phyloP scores from a whole-genome alignment of 768 basidiomycete genomes.

The Mycena haematopus region DNA sequence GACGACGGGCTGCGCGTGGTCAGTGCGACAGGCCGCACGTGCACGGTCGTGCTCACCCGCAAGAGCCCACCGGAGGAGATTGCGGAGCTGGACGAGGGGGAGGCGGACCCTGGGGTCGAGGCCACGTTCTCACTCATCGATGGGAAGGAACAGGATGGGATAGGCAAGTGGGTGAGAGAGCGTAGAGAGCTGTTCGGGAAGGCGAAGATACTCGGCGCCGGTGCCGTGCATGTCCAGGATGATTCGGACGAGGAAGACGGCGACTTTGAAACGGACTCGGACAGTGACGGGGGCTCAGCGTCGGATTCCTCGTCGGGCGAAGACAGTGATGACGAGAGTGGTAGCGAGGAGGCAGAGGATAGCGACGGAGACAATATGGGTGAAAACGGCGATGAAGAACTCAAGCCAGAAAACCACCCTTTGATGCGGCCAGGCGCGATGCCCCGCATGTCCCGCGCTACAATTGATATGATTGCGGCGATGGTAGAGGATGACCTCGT shows the following conservation, averaged over 20 bases:
- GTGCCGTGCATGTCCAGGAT: conserved; percentile 43
- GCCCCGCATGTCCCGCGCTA: conserved; percentile 71
- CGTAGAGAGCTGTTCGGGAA: conserved; percentile 65
- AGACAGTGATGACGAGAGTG: conserved; percentile 32
- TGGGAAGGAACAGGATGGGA: conserved; percentile 67
- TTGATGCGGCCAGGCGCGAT: conserved; percentile 70
- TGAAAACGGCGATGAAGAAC: conserved; percentile 48
- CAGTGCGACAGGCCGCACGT: conserved; percentile 71
- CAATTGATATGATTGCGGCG: conserved; percentile 67
- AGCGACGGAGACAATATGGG: conserved; percentile 41
- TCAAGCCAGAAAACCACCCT: conserved; percentile 65
- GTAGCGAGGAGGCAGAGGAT: conserved; percentile 40
- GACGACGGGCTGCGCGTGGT: conserved; percentile 59
- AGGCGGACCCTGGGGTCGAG: conserved; percentile 58
- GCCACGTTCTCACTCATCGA: conserved; percentile 78
- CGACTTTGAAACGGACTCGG: conserved; percentile 47
- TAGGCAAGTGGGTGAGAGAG: conserved; percentile 68
- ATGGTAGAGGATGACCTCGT: conserved; percentile 63
- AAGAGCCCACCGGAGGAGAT: conserved; percentile 38
- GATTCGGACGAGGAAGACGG: conserved; percentile 56
- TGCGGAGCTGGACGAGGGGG: conserved; percentile 45
- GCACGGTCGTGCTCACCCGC: conserved; percentile 61
- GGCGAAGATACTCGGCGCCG: conserved; percentile 30
- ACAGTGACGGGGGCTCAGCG: conserved; percentile 41
- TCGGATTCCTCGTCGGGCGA: conserved; percentile 36